Evolutionary conservation across 345 rosid species (phyloP), one percentile per base, ranked within the genome.

Genomic region (Euphorbia pulcherrima): DNA sequence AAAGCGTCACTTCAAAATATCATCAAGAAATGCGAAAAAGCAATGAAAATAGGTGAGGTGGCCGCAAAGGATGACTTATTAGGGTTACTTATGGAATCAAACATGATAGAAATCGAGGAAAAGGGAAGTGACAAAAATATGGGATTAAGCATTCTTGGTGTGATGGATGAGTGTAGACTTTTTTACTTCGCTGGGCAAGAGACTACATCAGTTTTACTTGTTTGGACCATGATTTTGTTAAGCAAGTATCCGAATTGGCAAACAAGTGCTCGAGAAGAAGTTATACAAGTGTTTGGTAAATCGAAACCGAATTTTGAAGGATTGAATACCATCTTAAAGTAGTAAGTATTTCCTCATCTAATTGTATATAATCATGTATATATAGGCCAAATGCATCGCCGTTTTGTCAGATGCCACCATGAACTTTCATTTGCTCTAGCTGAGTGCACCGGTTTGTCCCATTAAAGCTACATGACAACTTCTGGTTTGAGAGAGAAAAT

Each of bases 51-150:
- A 2, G 76, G 87, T 17, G 79, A 80, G 67, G 79, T 78, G 67
- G 72, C 51, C 12, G 52, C 28, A 0, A 77, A 57, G 3, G 56
- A 80, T 60, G 85, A 85, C 68, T 70, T 85, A 53, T 40, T 85
- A 66, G 87, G 85, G 30, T 20, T 83, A 66, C 59, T 85, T 37
- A 69, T 83, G 54, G 81, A 75, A 53, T 81, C 87, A 2, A 85
- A 74, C 67, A 47, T 68, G 14, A 62, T n/a, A 46, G 81, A 82
- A 66, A 78, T 81, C 46, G 77, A 74, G 44, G 79, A 79, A 29
- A 51, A 68, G 30, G 57, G 66, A 28, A 61, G 48, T 0, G 47
- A 58, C 8, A 60, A 51, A 46, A 60, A 3, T 13, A 56, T 30
- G 1, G 81, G 84, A 57, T 73, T 86, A 76, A 82, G 77, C 21